Base-by-base conservation (phyloP, 1,284 basidiomycete species). In the Ustilago crameri region DNA sequence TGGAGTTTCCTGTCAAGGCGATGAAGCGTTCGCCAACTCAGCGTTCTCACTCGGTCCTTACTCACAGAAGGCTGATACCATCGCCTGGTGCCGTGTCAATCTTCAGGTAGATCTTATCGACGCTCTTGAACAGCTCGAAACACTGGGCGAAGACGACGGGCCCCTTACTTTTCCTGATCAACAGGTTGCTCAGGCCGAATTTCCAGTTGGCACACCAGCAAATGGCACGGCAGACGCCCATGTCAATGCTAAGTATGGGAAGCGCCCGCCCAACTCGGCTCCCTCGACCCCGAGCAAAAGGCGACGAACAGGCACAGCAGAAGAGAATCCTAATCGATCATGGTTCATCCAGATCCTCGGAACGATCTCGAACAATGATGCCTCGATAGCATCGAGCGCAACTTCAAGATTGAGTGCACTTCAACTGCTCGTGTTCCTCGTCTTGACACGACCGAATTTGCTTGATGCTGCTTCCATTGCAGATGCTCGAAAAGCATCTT, bases 61-160 rank as follows among this genome's bases (percentile, higher is more conserved):
- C 26, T 45, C 58, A 5, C 43, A 7, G 26, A 53, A 56, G 23
- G 53, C 56, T 9, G 64, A 51, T 17, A 37, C 57, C 7, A 4
- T 61, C 1, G 50, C 58, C 7, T 67, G 64, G 64, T 67, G 58
- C 32, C 58, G 64, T 3, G 3, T 67, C 22, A 9, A 10, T 20
- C 54, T 67, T 8, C 64, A 61, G 30, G 50, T 61, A 8, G 64
- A 61, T 17, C 34, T 67, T n/a, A 26, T 61, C 14, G 50, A 61
- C 4, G 58, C 51, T 27, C 58, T 67, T 8, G 42, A n/a, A 8
- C 18, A 18, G 0, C 18, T 53, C 4, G 53, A 37, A 7, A 1
- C 34, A 12, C 27, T 10, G 18, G 32, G 24, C 12, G 17, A 56
- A 9, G 37, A 34, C 2, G 17, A 41, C 2, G 27, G 34, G 15